phyloP scores from a whole-genome alignment of 768 basidiomycete species.

The Panus rudis region DNA sequence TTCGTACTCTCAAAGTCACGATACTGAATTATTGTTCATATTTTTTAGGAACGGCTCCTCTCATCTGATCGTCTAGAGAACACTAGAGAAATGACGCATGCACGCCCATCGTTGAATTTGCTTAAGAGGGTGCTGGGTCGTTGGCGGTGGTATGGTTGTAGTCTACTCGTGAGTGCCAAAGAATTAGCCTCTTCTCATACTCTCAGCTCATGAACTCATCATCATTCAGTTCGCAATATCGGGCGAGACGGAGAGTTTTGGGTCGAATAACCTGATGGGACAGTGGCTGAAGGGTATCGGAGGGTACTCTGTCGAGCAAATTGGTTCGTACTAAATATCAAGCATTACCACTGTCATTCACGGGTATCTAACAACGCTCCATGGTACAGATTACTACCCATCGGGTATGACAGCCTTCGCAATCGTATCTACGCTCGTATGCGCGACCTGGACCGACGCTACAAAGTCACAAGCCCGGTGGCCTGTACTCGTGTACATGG shows the following conservation, averaged over 20 bases:
- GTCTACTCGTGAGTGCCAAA: conserved; percentile 41
- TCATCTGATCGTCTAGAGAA: conserved; percentile 42
- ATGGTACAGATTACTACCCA: conserved; percentile 43
- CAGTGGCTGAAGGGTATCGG: conserved; percentile 61
- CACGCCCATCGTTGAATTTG: conserved; percentile 40
- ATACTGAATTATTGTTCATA: no score
- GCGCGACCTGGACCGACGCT: conserved; percentile 58
- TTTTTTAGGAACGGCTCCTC: conserved; percentile 45
- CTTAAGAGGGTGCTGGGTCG: conserved; percentile 43
- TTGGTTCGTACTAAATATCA: conserved; percentile 29
- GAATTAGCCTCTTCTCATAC: neutral
- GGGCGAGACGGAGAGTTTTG: conserved; percentile 62
- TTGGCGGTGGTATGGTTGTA: conserved; percentile 68
- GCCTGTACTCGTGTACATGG: conserved; percentile 63
- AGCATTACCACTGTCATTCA: neutral
- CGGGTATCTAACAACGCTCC: neutral
- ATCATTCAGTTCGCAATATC: conserved; percentile 49
- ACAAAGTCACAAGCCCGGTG: conserved; percentile 45
- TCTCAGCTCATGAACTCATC: neutral
- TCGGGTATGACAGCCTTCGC: conserved; percentile 60
- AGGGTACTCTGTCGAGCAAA: conserved; percentile 57
- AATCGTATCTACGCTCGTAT: conserved; percentile 55
- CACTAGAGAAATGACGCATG: conserved; percentile 31
- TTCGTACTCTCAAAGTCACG: no score
- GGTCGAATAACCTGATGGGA: conserved; percentile 68